Conservation (phyloP, 495 filamentous ascomycete species). For the Xylaria nigripes region DNA sequence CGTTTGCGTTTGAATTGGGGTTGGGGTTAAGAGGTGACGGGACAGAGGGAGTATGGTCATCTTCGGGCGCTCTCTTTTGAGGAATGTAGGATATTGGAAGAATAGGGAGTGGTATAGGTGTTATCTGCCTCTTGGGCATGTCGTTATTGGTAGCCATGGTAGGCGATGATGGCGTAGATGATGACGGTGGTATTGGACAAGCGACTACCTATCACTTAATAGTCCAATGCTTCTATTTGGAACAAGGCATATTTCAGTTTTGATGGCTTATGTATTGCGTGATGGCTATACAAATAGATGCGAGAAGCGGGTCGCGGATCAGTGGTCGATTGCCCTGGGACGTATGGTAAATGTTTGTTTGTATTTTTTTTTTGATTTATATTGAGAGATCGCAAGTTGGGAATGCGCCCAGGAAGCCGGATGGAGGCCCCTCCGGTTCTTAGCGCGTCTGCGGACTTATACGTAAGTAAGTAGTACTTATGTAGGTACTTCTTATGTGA, state of each 20-base stretch:
- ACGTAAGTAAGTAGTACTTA: too few species aligned
- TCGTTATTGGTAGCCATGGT: constrained; percentile 33
- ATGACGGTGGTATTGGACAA: neutral
- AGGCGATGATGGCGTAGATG: neutral
- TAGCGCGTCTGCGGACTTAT: too few species aligned
- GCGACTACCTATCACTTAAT: neutral
- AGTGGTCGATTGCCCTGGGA: neutral
- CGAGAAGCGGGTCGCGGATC: neutral
- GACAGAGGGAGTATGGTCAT: constrained; percentile 49
- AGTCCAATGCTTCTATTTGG: neutral
- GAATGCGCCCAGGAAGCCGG: neutral
- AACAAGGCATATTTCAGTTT: constrained; percentile 1
- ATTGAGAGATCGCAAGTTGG: neutral
- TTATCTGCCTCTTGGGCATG: constrained; percentile 35
- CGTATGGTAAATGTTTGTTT: neutral
- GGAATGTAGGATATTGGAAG: constrained; percentile 41
- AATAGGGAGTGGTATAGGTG: constrained; percentile 27
- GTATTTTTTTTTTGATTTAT: neutral
- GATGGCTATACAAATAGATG: neutral
- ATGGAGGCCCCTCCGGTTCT: too few species aligned
- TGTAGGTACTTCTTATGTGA: too few species aligned
- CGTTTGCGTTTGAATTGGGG: constrained; percentile 23
- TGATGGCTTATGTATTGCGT: neutral
- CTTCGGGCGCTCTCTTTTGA: constrained; percentile 47
- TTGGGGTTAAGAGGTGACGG: constrained; percentile 59